Conservation (phyloP, 768 basidiomycete species). For the Russula emetica region DNA sequence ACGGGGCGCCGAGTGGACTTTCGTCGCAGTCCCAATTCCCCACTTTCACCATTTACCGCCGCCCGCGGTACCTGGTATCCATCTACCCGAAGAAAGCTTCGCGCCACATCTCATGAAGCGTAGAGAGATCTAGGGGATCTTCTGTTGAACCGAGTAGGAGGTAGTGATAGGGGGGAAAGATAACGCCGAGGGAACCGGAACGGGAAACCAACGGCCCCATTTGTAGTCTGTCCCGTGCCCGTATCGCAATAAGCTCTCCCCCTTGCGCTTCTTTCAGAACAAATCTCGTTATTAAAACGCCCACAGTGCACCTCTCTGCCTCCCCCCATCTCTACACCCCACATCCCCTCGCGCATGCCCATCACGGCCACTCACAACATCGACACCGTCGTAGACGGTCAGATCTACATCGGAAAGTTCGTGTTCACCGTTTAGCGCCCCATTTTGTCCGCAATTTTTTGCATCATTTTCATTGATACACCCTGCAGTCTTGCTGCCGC, state of each 20-base stretch:
- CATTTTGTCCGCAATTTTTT: background rate
- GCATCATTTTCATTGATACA: background rate
- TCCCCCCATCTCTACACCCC: background rate
- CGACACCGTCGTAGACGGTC: slow-evolving; percentile 23
- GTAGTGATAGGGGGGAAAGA: slow-evolving; percentile 5
- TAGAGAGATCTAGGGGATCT: background rate
- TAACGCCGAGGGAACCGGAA: background rate
- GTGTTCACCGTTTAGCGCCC: background rate
- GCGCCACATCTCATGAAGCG: background rate
- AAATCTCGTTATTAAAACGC: slow-evolving; percentile 12
- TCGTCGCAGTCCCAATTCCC: background rate
- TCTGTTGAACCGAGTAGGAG: too few species aligned
- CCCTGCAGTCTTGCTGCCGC: slow-evolving; percentile 22
- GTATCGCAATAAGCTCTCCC: slow-evolving; percentile 12
- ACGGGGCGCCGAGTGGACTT: background rate
- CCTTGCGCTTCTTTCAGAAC: background rate
- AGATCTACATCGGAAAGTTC: slow-evolving; percentile 29
- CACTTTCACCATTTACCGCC: background rate
- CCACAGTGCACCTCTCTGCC: background rate
- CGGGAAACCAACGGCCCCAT: background rate
- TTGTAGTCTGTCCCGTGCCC: background rate
- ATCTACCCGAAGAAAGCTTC: background rate
- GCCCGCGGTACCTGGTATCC: background rate
- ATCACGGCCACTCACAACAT: slow-evolving; percentile 19
- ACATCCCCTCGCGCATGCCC: slow-evolving; percentile 14